Conservation (phyloP, 371 early-diverging fungal species). For the Rhizopus delemar region DNA sequence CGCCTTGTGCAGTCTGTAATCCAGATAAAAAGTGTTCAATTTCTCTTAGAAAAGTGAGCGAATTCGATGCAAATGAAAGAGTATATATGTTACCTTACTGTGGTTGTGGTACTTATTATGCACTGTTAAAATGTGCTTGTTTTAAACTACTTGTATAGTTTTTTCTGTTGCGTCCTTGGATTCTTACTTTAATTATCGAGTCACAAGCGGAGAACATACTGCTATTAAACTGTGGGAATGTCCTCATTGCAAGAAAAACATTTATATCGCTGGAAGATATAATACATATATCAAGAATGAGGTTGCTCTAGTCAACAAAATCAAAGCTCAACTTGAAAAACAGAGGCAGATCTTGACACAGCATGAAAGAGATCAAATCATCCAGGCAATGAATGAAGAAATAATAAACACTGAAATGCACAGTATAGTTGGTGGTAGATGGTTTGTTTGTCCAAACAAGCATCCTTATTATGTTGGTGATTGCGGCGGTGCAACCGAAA, state of each 20-base stretch:
- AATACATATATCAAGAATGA: conserved; percentile 46
- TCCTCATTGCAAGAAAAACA: conserved; percentile 43
- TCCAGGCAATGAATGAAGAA: conserved; percentile 53
- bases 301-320: conserved; percentile 41
- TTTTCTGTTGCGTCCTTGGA: conserved; percentile 46
- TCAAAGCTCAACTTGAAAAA: conserved; percentile 38
- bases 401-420: conserved; percentile 22
- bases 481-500: conserved; percentile 55
- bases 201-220: conserved; percentile 44
- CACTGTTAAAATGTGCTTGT: background rate
- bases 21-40: conserved; percentile 36
- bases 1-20: conserved; percentile 41
- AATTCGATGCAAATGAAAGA: conserved; percentile 39
- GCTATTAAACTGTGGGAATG: conserved; percentile 55
- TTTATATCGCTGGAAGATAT: conserved; percentile 46
- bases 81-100: conserved; percentile 51
- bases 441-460: conserved; percentile 54
- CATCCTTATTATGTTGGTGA: conserved; percentile 57
- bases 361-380: conserved; percentile 36
- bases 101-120: conserved; percentile 42
- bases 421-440: conserved; percentile 51
- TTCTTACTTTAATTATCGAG: conserved; percentile 40
- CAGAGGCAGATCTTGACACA: conserved; percentile 30
- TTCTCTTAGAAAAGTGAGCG: conserved; percentile 34
- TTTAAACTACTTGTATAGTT: conserved; percentile 22